Conservation (phyloP, 2,329 filamentous ascomycete genomes). For the Blastomyces silverae region DNA sequence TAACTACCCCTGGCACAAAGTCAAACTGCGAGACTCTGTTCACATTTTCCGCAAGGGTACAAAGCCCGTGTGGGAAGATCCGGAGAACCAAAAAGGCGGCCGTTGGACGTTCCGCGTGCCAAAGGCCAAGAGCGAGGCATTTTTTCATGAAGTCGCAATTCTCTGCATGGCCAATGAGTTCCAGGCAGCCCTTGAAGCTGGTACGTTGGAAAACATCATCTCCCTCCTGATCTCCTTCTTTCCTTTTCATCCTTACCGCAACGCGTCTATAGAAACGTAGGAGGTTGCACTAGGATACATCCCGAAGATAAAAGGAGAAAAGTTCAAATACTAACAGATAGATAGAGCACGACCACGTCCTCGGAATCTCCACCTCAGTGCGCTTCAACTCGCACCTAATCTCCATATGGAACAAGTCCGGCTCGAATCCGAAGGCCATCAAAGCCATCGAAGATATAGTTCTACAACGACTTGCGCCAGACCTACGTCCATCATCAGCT, state of each 20-base stretch:
- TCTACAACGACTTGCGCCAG: constrained; percentile 63
- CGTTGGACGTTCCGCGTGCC: constrained; percentile 89
- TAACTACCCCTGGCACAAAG: constrained; percentile 68
- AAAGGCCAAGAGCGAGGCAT: constrained; percentile 58
- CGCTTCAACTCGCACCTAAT: constrained; percentile 85
- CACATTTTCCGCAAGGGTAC: constrained; percentile 76
- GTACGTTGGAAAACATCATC: constrained; percentile 53
- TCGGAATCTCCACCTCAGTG: constrained; percentile 78
- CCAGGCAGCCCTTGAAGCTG: constrained; percentile 65
- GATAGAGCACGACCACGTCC: constrained; percentile 72
- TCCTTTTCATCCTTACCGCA: not conserved
- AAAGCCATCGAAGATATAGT: constrained; percentile 67
- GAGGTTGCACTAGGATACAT: not conserved
- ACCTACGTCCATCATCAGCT: constrained; percentile 61
- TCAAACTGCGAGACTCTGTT: constrained; percentile 69
- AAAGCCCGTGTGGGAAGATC: constrained; percentile 74
- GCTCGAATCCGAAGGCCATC: constrained; percentile 69
- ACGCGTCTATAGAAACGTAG: not conserved
- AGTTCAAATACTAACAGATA: not conserved
- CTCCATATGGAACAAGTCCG: constrained; percentile 88
- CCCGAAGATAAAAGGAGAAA: not conserved
- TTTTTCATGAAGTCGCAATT: constrained; percentile 35
- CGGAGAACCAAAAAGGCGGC: constrained; percentile 76
- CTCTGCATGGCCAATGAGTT: constrained; percentile 37
- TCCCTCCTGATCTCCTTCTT: not conserved